These are phyloP conservation scores for Albifimbria verrucaria DNA, from an alignment of 2,329 filamentous ascomycete genomes.

Conservation along the genomic window DNA sequence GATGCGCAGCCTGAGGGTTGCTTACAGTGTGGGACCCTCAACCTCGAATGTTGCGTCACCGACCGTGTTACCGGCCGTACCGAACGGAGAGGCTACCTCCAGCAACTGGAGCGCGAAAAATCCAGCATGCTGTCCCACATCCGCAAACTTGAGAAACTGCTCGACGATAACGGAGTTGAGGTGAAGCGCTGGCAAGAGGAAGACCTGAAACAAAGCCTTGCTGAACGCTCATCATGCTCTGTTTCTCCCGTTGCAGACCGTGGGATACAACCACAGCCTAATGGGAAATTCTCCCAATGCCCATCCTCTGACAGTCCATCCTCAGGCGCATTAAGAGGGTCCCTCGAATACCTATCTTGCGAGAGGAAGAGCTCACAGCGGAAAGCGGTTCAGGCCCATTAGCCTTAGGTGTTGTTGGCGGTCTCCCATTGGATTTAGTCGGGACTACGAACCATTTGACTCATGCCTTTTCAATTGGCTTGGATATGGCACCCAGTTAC, in stretches of 20 bases:
- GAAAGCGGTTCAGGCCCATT: too few relatives aligned
- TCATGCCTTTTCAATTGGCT: too few relatives aligned
- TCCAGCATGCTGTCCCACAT: constrained; percentile 63
- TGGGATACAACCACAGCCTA: constrained; percentile 28
- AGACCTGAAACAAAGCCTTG: too few relatives aligned
- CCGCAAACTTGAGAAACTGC: constrained; percentile 63
- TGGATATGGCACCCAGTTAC: too few relatives aligned
- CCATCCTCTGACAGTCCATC: constrained; percentile 4
- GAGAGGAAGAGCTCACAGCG: too few relatives aligned
- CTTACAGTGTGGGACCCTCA: constrained; percentile 74
- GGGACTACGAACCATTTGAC: too few relatives aligned
- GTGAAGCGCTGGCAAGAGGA: constrained; percentile 51
- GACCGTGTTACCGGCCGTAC: constrained; percentile 83
- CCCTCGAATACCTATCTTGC: too few relatives aligned
- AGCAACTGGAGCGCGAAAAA: constrained; percentile 72
- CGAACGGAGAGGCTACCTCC: constrained; percentile 72
- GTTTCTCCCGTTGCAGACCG: constrained; percentile 18
- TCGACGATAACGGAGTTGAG: constrained; percentile 59
- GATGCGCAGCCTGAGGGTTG: constrained; percentile 78
- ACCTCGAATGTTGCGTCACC: constrained; percentile 76
- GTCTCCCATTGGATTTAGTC: too few relatives aligned
- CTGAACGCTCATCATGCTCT: constrained; percentile 18
- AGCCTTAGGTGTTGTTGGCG: too few relatives aligned
- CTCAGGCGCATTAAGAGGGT: too few relatives aligned
- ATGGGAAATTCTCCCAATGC: constrained; percentile 33